Evolutionary conservation across 148 eudicot genomes (phyloP).

Genomic region (Hydrangea macrophylla): DNA sequence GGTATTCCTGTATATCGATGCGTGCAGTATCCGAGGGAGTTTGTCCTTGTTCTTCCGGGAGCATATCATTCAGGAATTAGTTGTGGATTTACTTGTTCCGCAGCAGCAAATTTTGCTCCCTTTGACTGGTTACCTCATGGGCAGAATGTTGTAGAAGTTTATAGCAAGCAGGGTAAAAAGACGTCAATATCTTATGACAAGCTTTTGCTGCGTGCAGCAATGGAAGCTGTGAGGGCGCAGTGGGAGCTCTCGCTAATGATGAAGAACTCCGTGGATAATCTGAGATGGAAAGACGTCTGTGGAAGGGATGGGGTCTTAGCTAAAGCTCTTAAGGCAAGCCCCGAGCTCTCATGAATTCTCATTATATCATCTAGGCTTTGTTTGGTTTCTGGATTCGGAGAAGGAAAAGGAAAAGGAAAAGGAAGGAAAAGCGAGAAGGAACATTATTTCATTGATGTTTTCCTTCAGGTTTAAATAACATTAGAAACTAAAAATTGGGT

Average conservation of each 20-base stretch:
- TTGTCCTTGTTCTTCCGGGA: conserved; percentile 62
- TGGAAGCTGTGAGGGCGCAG: conserved; percentile 53
- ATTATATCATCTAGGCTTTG: too few relatives aligned
- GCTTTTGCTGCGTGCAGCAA: conserved; percentile 58
- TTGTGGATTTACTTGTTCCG: conserved; percentile 72
- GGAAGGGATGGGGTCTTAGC: conserved; percentile 56
- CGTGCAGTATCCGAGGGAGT: conserved; percentile 61
- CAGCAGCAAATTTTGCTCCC: conserved; percentile 58
- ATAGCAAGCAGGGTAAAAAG: conserved; percentile 48
- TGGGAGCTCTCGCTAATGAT: conserved; percentile 38
- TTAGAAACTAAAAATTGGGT: too few relatives aligned
- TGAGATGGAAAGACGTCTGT: conserved; percentile 48
- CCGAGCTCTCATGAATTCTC: conserved; percentile 7
- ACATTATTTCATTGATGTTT: too few relatives aligned
- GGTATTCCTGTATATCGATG: conserved; percentile 77
- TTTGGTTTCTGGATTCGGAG: too few relatives aligned
- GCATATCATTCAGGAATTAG: conserved; percentile 64
- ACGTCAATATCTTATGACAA: conserved; percentile 68
- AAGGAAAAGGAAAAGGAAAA: too few relatives aligned
- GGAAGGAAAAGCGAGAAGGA: too few relatives aligned
- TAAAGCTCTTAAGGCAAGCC: conserved; percentile 55
- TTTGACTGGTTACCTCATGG: conserved; percentile 86
- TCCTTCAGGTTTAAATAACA: too few relatives aligned
- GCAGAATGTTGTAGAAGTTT: conserved; percentile 46
- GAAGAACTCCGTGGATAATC: conserved; percentile 17